Evolutionary conservation across 1,284 basidiomycete species (phyloP).

Genomic region (Heterobasidion irregulare): DNA sequence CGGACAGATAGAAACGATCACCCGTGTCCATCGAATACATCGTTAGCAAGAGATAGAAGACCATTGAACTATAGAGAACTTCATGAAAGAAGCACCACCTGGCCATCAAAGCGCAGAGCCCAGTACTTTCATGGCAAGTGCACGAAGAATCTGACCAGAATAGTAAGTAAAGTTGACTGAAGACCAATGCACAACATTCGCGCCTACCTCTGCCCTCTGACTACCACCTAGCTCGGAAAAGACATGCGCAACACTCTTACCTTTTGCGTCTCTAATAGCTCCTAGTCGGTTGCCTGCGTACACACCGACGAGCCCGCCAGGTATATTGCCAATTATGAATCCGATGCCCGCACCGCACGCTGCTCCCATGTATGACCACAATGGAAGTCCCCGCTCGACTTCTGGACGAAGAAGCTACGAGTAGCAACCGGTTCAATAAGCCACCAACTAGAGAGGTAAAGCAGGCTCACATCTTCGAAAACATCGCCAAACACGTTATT

Average conservation of each 20-base stretch:
- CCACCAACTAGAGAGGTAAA: not conserved
- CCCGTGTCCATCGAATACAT: no score
- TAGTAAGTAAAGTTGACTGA: constrained; percentile 13
- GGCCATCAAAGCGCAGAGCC: constrained; percentile 44
- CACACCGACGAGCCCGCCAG: constrained; percentile 72
- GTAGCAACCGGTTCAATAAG: not conserved
- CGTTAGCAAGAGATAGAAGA: not conserved
- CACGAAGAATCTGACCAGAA: constrained; percentile 67
- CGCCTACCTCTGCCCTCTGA: constrained; percentile 81
- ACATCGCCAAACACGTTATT: constrained; percentile 82
- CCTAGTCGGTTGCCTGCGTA: constrained; percentile 83
- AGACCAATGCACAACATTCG: not conserved
- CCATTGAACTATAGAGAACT: no score
- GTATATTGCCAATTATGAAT: constrained; percentile 84
- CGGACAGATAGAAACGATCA: no score
- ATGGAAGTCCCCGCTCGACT: constrained; percentile 57
- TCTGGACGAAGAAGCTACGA: constrained; percentile 67
- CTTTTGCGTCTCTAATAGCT: constrained; percentile 87
- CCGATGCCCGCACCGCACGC: constrained; percentile 65
- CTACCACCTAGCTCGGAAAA: constrained; percentile 71
- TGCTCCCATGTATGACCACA: constrained; percentile 77
- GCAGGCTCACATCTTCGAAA: constrained; percentile 70
- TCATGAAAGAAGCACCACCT: not conserved
- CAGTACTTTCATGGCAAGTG: constrained; percentile 84
- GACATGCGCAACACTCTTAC: constrained; percentile 86